phyloP scores from a whole-genome alignment of 1,284 basidiomycete genomes.

The Trametes versicolor region DNA sequence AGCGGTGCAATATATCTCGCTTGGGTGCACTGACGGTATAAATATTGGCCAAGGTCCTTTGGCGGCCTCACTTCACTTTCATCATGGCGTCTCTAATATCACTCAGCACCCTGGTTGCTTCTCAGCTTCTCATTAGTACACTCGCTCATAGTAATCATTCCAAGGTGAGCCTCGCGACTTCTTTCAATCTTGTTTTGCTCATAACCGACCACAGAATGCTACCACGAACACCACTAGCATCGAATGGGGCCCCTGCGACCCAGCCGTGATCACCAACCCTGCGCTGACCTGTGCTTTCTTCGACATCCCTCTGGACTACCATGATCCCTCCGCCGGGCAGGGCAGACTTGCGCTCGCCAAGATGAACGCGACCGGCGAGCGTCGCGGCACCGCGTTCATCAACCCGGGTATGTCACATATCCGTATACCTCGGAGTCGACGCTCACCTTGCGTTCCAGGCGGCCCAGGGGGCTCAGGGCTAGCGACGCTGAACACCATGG shows the following conservation, averaged over 20 bases:
- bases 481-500: not conserved
- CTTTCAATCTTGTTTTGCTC: too few relatives aligned
- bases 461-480: constrained; percentile 14
- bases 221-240: not conserved
- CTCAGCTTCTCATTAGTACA: too few relatives aligned
- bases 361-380: constrained; percentile 17
- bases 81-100: too few relatives aligned
- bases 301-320: constrained; percentile 30
- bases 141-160: too few relatives aligned
- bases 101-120: too few relatives aligned
- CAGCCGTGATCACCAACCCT: constrained; percentile 6
- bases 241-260: constrained; percentile 25
- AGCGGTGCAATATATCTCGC: too few relatives aligned
- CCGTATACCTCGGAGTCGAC: too few relatives aligned
- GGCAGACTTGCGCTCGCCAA: constrained; percentile 24
- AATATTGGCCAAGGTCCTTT: too few relatives aligned
- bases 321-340: constrained; percentile 12
- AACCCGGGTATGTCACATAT: constrained; percentile 30
- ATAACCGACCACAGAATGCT: not conserved
- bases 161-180: too few relatives aligned
- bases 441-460: not conserved
- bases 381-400: constrained; percentile 25
- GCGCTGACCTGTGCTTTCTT: constrained; percentile 20
- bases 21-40: too few relatives aligned
- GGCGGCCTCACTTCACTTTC: too few relatives aligned